Conservation (phyloP, 495 filamentous ascomycete genomes). For the Penicillium silybi region DNA sequence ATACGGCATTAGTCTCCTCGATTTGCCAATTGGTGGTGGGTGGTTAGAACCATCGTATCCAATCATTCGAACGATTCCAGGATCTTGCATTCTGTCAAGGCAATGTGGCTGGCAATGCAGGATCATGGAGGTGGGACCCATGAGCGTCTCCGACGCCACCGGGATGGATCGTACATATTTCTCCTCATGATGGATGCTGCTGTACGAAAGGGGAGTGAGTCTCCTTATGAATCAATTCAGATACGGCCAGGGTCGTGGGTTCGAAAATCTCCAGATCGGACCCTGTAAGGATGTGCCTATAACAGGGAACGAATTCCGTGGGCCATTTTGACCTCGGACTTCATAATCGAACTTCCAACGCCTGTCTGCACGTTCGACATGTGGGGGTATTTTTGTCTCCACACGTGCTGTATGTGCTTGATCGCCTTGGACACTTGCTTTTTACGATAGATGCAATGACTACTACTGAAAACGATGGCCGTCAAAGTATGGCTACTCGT, state of each 20-base stretch:
- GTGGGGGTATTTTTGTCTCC: not conserved
- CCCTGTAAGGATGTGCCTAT: not conserved
- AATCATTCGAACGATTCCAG: slow-evolving; percentile 3
- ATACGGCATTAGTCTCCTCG: not conserved
- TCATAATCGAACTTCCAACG: not conserved
- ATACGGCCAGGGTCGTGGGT: slow-evolving; percentile 5
- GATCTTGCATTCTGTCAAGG: slow-evolving; percentile 11
- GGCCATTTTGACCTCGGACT: not conserved
- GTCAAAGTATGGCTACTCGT: not conserved
- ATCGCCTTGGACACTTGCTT: not conserved
- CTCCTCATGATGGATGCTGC: not conserved
- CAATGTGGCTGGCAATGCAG: slow-evolving; percentile 12
- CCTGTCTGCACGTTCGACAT: not conserved
- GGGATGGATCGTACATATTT: not conserved
- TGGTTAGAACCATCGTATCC: not conserved
- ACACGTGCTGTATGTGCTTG: not conserved
- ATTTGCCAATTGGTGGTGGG: not conserved
- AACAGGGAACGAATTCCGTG: not conserved
- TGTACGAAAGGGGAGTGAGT: not conserved
- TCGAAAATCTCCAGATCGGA: not conserved
- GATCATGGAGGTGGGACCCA: not conserved
- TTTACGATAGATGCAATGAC: no score
- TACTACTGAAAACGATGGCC: not conserved
- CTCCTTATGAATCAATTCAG: slow-evolving; percentile 12
- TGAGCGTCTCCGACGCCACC: slow-evolving; percentile 1